A percentile compares a stretch with the other conserved stretches of the same genome.
Conservation (phyloP, 2,329 filamentous ascomycete species). For the Tolypocladium nubicola region DNA sequence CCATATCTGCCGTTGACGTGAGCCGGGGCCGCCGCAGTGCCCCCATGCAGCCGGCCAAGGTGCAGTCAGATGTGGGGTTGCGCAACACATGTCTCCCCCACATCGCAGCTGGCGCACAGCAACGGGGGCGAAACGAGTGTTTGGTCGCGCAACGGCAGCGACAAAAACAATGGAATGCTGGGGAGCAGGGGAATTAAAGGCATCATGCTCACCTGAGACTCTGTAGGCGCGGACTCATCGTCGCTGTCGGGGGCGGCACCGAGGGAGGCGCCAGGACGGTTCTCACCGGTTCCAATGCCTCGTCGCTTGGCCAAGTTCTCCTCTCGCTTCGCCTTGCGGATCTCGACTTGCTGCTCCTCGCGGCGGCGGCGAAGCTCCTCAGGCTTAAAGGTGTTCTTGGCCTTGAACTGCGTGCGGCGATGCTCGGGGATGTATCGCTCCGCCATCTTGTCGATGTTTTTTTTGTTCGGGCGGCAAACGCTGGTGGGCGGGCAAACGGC, state of each 20-base stretch:
- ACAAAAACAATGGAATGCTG: conserved; percentile 1
- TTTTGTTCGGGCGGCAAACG: conserved; percentile 8
- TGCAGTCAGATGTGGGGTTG: conserved; percentile 20
- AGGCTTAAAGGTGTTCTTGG: conserved; percentile 97
- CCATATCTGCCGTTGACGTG: background rate
- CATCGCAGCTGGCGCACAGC: conserved; percentile 13
- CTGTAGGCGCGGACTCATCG: conserved; percentile 88
- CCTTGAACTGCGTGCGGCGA: conserved; percentile 98
- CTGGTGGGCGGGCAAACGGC: conserved; percentile 4
- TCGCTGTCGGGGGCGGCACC: conserved; percentile 92
- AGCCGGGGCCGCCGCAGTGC: background rate
- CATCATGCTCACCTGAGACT: conserved; percentile 67
- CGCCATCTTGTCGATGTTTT: conserved; percentile 60
- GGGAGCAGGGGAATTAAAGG: conserved; percentile 3
- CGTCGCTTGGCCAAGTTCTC: conserved; percentile 98
- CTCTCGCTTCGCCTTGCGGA: conserved; percentile 95
- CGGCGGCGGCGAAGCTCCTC: conserved; percentile 96
- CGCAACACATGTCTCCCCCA: conserved; percentile 19
- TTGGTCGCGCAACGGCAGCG: background rate
- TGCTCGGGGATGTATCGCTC: conserved; percentile 99
- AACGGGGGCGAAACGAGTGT: background rate
- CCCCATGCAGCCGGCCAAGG: conserved; percentile 3
- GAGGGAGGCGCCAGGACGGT: conserved; percentile 69
- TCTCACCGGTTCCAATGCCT: conserved; percentile 77
- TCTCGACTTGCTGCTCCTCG: conserved; percentile 98